These are phyloP conservation scores for Euphorbia schlechtendalii DNA, from an alignment of 441 rosid genomes.

Conservation along the genomic window DNA sequence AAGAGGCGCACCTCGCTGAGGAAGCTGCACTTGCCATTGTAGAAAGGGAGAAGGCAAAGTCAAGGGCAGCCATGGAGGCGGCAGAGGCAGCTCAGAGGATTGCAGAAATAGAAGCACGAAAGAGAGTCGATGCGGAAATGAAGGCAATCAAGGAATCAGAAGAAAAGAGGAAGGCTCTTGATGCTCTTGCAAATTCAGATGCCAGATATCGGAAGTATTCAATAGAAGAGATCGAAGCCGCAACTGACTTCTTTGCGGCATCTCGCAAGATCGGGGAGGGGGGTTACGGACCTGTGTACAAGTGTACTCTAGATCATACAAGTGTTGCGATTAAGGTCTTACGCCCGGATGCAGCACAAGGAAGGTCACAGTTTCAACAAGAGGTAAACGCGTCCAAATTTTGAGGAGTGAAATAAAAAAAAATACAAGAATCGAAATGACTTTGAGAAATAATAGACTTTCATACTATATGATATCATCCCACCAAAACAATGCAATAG, in stretches of 20 bases:
- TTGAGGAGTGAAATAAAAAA: no score
- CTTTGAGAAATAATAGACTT: no score
- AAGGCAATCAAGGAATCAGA: slow-evolving; percentile 66
- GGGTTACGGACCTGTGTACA: slow-evolving; percentile 89
- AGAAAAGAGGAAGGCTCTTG: slow-evolving; percentile 64
- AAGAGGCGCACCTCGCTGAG: slow-evolving; percentile 71
- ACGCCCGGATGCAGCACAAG: slow-evolving; percentile 85
- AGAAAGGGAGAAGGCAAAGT: slow-evolving; percentile 77
- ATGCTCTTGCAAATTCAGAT: slow-evolving; percentile 46
- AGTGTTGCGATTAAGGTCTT: slow-evolving; percentile 77
- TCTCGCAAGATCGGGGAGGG: slow-evolving; percentile 85
- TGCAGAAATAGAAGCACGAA: slow-evolving; percentile 72
- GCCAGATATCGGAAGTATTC: slow-evolving; percentile 69
- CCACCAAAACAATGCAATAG: no score
- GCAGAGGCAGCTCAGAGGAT: slow-evolving; percentile 86
- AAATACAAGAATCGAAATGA: no score
- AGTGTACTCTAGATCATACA: slow-evolving; percentile 65
- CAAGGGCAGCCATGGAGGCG: slow-evolving; percentile 80
- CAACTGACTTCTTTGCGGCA: slow-evolving; percentile 59
- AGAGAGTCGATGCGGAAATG: slow-evolving; percentile 63
- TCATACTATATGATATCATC: no score
- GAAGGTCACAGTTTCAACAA: slow-evolving; percentile 84
- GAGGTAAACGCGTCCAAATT: no score
- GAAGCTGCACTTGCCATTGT: slow-evolving; percentile 75
- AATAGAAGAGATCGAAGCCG: slow-evolving; percentile 80